Evolutionary conservation across 176 grass and related monocot species (phyloP).

Genomic region (Secale cereale): DNA sequence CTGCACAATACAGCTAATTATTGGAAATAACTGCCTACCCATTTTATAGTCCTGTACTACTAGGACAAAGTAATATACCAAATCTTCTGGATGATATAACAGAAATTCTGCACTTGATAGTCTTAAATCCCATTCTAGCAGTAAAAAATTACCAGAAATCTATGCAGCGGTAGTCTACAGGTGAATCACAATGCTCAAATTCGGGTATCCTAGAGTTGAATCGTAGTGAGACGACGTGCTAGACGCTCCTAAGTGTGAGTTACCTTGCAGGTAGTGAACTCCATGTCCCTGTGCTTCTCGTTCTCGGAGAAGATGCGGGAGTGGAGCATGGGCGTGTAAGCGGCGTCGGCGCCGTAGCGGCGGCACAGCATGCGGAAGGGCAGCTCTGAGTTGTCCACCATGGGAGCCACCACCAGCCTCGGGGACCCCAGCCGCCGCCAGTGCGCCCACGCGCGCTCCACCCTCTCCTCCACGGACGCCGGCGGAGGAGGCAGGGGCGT

Average conservation of each 20-base stretch:
- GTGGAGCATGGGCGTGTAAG: constrained; percentile 98
- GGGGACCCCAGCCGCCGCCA: constrained; percentile 74
- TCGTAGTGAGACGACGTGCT: neutral
- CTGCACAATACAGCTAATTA: neutral
- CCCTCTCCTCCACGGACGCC: constrained; percentile 41
- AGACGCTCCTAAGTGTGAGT: neutral
- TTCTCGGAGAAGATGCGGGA: constrained; percentile 97
- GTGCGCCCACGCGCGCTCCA: constrained; percentile 85
- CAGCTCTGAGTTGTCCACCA: constrained; percentile 98
- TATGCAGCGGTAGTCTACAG: neutral
- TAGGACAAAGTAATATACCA: neutral
- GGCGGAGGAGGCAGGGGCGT: constrained; percentile 13
- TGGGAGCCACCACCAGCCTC: constrained; percentile 67
- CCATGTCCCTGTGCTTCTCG: constrained; percentile 90
- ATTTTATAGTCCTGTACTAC: neutral
- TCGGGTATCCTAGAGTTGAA: constrained; percentile 1
- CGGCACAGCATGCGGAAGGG: constrained; percentile 96
- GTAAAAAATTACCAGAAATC: neutral
- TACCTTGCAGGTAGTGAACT: constrained; percentile 93
- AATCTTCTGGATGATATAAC: neutral
- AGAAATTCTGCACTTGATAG: neutral
- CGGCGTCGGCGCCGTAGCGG: constrained; percentile 79
- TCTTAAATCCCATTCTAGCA: neutral
- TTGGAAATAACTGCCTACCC: neutral
- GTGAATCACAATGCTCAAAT: neutral